phyloP scores from a whole-genome alignment of 192 early-diverging fungal genomes.

The Coemansia sp. region DNA sequence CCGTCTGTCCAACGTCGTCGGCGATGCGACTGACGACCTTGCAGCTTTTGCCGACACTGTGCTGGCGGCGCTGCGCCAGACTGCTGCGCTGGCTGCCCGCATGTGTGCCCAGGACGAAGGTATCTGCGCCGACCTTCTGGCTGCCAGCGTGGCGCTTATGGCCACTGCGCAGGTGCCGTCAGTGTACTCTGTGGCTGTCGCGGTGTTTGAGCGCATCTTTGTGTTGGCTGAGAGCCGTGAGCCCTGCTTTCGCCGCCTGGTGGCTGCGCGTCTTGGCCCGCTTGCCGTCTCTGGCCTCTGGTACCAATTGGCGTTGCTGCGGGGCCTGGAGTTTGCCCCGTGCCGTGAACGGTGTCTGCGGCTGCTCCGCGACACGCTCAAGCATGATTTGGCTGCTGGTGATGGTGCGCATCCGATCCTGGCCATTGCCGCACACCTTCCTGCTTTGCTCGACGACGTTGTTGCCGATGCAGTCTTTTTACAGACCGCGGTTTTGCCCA shows the following conservation, averaged over 20 bases:
- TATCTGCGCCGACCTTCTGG: constrained; percentile 23
- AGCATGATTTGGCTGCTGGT: constrained; percentile 7
- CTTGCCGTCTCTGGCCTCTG: neutral
- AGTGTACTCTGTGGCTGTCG: constrained; percentile 31
- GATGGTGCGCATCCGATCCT: constrained; percentile 18
- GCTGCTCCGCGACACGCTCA: constrained; percentile 22
- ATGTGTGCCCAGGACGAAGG: constrained; percentile 28
- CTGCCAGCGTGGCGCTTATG: constrained; percentile 33
- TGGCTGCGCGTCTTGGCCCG: constrained; percentile 8
- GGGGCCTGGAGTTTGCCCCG: constrained; percentile 30
- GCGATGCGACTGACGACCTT: constrained; percentile 22
- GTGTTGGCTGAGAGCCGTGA: constrained; percentile 13
- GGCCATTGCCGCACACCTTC: constrained; percentile 25
- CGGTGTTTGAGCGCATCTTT: constrained; percentile 46
- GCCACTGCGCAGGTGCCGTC: constrained; percentile 17
- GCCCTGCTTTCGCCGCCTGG: neutral
- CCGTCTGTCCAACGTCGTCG: constrained; percentile 47
- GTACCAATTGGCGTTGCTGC: constrained; percentile 32
- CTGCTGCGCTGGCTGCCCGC: constrained; percentile 26
- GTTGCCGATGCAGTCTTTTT: neutral
- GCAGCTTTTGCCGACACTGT: constrained; percentile 38
- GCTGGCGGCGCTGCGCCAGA: constrained; percentile 29
- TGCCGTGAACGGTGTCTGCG: constrained; percentile 41
- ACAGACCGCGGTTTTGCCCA: neutral
- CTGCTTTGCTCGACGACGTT: constrained; percentile 20